Evolutionary conservation across 225 moss, liverwort and hornwort genomes (phyloP), one percentile per base, ranked within the genome.

Genomic region (Physcomitrium patens): DNA sequence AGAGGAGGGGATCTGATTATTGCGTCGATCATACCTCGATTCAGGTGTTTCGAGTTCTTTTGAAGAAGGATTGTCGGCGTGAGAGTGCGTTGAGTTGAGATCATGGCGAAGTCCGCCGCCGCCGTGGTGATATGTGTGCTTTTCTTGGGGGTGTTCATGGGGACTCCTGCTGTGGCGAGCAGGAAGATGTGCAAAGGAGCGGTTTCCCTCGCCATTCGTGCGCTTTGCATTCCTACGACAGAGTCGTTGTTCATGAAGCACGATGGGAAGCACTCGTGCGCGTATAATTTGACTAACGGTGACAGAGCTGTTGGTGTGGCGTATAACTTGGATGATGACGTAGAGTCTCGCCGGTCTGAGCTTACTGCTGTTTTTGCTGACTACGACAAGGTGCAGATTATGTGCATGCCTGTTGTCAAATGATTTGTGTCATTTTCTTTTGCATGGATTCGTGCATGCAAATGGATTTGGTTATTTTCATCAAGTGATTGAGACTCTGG

Each of bases 251-350:
- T 96, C 41, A 77, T 87, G 77, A 80, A 89, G 46, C 91, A 96
- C 65, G 96, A 90, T 60, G 83, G 80, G 9, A 84, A 93, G 1
- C 91, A 52, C 72, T 64, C 75, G 5, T 96, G 96, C 14, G 87
- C 86, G 0, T 93, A 93, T 48, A 71, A 89, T 42, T 74, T 89
- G 68, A 1, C 50, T 0, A 82, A 71, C 16, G 96, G 91, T 1
- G 83, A 82, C 70, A 82, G 89, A 12, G 92, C 89, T 7, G 91
- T 96, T 3, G 96, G 94, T 3, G 96, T 89, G 1, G 89, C 86
- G 3, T 94, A 94, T 49, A 85, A 93, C 57, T 73, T 96, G 80
- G 93, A 96, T 49, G 86, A 89, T 24, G 90, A 93, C 2, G 28
- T 46, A 8, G 84, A 81, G 1, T 75, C 82, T n/a, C 87, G 92